phyloP scores from a whole-genome alignment of 179 eudicot genomes.

The Gypsophila paniculata region DNA sequence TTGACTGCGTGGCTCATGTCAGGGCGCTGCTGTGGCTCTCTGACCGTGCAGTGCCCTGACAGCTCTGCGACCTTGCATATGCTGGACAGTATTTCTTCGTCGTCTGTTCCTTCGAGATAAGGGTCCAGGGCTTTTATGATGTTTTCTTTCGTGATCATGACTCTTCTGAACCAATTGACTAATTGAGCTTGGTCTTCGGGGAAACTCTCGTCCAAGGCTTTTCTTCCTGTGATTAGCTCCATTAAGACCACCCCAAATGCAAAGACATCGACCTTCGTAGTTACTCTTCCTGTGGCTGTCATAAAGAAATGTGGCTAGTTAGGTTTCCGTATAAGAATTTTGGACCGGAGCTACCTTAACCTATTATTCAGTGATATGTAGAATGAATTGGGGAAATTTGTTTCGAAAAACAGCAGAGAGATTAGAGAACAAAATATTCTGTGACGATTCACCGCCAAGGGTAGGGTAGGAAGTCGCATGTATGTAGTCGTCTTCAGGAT shows the following conservation, averaged over 20 bases:
- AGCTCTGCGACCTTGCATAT: conserved; percentile 40
- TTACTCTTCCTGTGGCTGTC: conserved; percentile 44
- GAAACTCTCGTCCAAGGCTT: conserved; percentile 37
- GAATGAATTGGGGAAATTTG: too few species aligned
- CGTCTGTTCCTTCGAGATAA: conserved; percentile 21
- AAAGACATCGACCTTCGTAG: conserved; percentile 40
- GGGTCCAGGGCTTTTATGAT: conserved; percentile 35
- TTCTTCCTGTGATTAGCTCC: conserved; percentile 43
- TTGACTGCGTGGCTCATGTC: conserved; percentile 41
- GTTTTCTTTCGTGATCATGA: conserved; percentile 26
- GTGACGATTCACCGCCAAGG: too few species aligned
- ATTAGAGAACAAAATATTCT: too few species aligned
- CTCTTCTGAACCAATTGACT: conserved; percentile 36
- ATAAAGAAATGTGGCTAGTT: background rate
- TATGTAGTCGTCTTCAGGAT: too few species aligned
- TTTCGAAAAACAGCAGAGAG: too few species aligned
- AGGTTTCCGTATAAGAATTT: background rate
- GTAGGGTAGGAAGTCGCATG: too few species aligned
- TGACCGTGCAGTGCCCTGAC: conserved; percentile 37
- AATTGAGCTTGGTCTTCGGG: conserved; percentile 39
- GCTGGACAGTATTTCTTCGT: conserved; percentile 30
- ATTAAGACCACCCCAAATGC: conserved; percentile 40
- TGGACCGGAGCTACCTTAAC: background rate
- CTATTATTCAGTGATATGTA: too few species aligned
- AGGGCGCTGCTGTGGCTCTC: conserved; percentile 42